Evolutionary conservation across 345 rosid species (phyloP), one percentile per base, ranked within the genome.

Genomic region (Hevea brasiliensis): DNA sequence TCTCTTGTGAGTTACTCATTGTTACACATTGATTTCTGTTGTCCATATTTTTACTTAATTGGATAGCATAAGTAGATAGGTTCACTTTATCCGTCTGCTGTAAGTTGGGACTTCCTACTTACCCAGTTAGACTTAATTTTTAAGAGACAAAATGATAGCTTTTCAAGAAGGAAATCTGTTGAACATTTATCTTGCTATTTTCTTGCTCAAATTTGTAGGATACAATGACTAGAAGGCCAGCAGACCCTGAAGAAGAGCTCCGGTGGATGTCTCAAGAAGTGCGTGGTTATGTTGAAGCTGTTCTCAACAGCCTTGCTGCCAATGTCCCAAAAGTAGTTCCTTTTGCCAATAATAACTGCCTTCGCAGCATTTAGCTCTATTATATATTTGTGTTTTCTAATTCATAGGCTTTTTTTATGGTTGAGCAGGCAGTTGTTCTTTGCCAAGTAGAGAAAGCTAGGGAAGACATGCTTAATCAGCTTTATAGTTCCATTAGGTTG

Each of bases 201-300:
- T 62, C 53, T 67, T 21, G 24, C 32, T 15, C 23, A 40, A 10
- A 27, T 73, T 68, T 68, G 62, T 78, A 95, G 99, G 98, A 93
- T 84, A 87, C 92, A 72, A 91, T 93, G 95, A 89, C 83, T 71
- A 87, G 97, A 82, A 89, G 88, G 79, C 98, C 99, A 0, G 87
- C 87, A 50, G 99, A 96, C 73, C 99, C 99, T 50, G 99, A 96
- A 84, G 98, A 96, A 80, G 99, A 96, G 80, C 95, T 96, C 26
- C 84, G 97, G 60, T 96, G 99, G 99, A 96, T 96, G 99, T 88
- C 99, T 41, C 99, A 96, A 79, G 99, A 96, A 90, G 97, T 96
- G 8, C 98, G 98, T 2, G 98, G 99, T 75, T 96, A 96, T 61
- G 98, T 93, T 55, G 99, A 96, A 90, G 99, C 99, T 47, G 99